These are phyloP conservation scores for Caryopteris hybrid DNA, from an alignment of 305 asterid genomes.

Conservation along the genomic window DNA sequence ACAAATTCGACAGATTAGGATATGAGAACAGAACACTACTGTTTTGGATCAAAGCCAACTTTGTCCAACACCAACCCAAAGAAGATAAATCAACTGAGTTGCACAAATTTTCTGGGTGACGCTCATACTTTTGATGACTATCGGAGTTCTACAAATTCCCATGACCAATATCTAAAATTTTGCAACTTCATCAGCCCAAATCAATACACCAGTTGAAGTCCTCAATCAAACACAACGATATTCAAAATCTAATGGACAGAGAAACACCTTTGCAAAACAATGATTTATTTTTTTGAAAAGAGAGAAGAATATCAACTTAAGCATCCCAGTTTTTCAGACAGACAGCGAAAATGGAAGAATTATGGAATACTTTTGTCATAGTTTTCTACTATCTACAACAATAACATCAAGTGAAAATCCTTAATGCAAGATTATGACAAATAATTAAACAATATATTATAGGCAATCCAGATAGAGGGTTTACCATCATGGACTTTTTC, in stretches of 20 bases:
- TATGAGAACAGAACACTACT: not conserved
- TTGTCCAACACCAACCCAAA: not conserved
- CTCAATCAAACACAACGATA: too few relatives aligned
- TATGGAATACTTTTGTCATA: not conserved
- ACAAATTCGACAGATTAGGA: not conserved
- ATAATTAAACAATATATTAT: not conserved
- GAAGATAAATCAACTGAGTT: too few relatives aligned
- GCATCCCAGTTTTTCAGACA: not conserved
- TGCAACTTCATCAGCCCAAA: not conserved
- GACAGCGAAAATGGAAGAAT: not conserved
- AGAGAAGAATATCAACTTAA: too few relatives aligned
- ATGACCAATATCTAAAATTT: not conserved
- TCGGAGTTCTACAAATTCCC: not conserved
- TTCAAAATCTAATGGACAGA: not conserved
- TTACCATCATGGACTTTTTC: constrained; percentile 96
- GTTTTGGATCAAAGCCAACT: not conserved
- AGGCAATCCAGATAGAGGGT: constrained; percentile 4
- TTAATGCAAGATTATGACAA: not conserved
- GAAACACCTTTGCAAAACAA: not conserved
- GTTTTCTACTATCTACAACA: not conserved
- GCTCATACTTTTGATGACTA: too few relatives aligned
- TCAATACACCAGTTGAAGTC: not conserved
- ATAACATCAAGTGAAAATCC: not conserved
- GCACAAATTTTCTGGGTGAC: too few relatives aligned
- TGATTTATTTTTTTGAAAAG: too few relatives aligned